Evolutionary conservation across 352 stramenopile species (phyloP).

Genomic region (Albugo candida): DNA sequence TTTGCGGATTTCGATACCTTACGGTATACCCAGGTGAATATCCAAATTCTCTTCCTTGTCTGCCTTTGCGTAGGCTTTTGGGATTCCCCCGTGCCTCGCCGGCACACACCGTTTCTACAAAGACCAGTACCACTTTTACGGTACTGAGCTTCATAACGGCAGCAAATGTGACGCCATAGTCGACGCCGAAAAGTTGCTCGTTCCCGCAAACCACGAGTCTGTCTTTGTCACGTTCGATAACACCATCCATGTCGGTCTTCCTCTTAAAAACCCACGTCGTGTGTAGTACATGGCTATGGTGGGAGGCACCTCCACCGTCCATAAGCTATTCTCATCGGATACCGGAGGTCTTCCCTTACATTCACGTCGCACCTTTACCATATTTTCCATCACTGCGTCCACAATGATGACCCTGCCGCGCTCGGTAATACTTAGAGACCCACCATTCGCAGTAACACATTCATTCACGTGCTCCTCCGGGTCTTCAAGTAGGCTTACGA

Average conservation of each 20-base stretch:
- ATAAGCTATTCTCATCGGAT: too few relatives aligned
- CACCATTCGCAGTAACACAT: too few relatives aligned
- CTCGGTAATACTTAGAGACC: too few relatives aligned
- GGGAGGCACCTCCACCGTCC: neutral
- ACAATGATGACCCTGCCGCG: too few relatives aligned
- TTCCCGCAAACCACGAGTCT: neutral
- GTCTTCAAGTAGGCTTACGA: too few relatives aligned
- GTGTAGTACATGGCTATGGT: neutral
- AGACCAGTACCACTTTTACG: neutral
- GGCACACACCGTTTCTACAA: neutral
- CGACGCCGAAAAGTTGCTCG: neutral
- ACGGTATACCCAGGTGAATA: constrained; percentile 2
- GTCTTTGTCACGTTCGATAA: neutral
- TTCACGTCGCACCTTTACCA: too few relatives aligned
- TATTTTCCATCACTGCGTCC: too few relatives aligned
- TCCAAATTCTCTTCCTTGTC: neutral
- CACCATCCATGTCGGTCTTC: constrained; percentile 1
- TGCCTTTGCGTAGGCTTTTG: neutral
- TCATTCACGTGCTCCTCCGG: too few relatives aligned
- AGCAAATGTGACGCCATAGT: neutral
- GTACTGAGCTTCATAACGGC: neutral
- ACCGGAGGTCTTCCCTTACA: too few relatives aligned
- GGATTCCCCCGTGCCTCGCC: neutral
- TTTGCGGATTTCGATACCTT: neutral
- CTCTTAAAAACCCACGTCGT: neutral